phyloP scores from a whole-genome alignment of 2,329 filamentous ascomycete species.

The Colletotrichum godetiae region DNA sequence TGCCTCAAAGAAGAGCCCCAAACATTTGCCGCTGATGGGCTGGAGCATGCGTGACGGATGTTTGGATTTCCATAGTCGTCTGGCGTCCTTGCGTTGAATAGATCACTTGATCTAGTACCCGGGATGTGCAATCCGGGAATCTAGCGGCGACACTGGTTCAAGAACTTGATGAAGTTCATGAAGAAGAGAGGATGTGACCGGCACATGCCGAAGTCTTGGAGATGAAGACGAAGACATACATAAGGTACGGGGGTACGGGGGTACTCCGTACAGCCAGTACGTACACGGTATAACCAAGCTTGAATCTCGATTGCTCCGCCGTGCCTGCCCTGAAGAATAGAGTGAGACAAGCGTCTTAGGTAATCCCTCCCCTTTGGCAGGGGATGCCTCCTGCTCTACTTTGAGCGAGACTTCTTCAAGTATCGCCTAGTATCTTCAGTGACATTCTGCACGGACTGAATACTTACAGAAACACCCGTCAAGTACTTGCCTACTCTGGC shows the following conservation, averaged over 20 bases:
- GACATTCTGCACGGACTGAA: neutral
- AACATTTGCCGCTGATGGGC: conserved; percentile 11
- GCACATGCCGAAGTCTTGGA: neutral
- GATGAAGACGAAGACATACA: no score
- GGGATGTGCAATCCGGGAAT: neutral
- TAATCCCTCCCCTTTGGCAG: conserved; percentile 7
- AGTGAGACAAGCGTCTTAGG: conserved; percentile 6
- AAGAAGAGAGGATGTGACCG: neutral
- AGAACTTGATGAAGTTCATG: neutral
- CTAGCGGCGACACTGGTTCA: neutral
- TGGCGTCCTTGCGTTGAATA: neutral
- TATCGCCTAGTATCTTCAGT: neutral
- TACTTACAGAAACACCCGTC: neutral
- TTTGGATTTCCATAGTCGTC: conserved; percentile 1
- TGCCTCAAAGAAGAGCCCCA: conserved; percentile 29
- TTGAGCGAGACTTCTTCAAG: neutral
- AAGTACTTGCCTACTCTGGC: conserved; percentile 15
- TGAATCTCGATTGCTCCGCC: neutral
- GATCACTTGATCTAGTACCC: neutral
- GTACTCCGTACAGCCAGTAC: neutral
- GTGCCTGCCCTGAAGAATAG: neutral
- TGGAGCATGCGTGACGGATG: neutral
- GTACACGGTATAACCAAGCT: neutral
- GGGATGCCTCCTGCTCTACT: neutral
- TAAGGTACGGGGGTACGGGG: no score